Evolutionary conservation across 2,329 filamentous ascomycete genomes (phyloP), one percentile per base, ranked within the genome.

Genomic region (Helotiales sp.): DNA sequence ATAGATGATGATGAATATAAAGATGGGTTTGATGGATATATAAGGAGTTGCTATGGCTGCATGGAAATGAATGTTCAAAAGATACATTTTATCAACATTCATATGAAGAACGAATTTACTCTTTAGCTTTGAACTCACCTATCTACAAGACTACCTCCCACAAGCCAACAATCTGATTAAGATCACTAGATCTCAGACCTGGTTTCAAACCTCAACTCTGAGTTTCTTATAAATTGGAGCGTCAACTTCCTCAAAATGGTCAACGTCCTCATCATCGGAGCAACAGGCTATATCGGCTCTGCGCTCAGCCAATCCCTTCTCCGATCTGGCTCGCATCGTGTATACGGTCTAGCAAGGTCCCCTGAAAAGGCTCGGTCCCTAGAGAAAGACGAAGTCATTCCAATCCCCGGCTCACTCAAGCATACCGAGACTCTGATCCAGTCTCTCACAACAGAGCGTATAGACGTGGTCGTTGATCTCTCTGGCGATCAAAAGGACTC

Each of bases 281-380:
- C 78, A 25, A 78, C 78, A 53, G 80, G 80, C 55, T 83, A 82
- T 66, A 78, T 83, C 60, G 80, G 81, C 69, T 79, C 82, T 69
- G 75, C 79, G 54, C 74, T 83, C 42, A 77, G 78, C 15, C 74
- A 75, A 62, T 76, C 79, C 51, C 75, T 83, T n/a, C 67, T 81
- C 55, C 57, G 61, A 17, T 54, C 52, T 27, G 63, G 64, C 19
- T 29, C 53, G 12, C 60, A 76, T 54, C 67, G 63, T 7, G 73
- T 75, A 42, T 76, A 71, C 50, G 73, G 73, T 19, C 65, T 73
- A 30, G 71, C 70, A 10, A 68, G 72, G 50, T 66, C 63, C 2
- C 49, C 63, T 1, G 62, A 65, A n/a, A 76, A 74, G 62, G 71
- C 69, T 8, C 59, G 61, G 5, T 52, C 59, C 12, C 65, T 76